Conservation (phyloP, 1,284 basidiomycete species). For the Cystobasidium sp. region DNA sequence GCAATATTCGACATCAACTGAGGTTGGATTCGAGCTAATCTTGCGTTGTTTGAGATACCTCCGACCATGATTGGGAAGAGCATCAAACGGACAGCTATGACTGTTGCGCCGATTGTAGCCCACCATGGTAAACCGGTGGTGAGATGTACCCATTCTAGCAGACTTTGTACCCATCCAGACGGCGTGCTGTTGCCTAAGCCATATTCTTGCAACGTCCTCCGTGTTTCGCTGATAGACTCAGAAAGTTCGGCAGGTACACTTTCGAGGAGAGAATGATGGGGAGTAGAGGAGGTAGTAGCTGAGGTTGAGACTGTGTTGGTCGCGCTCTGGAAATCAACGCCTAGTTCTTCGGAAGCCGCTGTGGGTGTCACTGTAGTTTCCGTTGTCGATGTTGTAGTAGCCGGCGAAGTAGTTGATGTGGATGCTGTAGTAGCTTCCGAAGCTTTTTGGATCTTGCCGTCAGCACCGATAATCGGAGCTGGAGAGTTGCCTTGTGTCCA, state of each 20-base stretch:
- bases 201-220: constrained; percentile 42
- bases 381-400: constrained; percentile 4
- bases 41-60: constrained; percentile 69
- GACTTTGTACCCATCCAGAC: constrained; percentile 40
- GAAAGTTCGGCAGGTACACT: constrained; percentile 33
- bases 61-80: constrained; percentile 74
- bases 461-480: constrained; percentile 36
- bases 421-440: constrained; percentile 5
- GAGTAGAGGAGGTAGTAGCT: background rate
- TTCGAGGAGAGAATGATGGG: constrained; percentile 11
- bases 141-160: constrained; percentile 39
- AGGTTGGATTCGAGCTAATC: constrained; percentile 69
- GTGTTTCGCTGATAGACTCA: constrained; percentile 28
- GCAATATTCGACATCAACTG: constrained; percentile 66
- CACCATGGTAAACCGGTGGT: constrained; percentile 45
- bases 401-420: background rate
- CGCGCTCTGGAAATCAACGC: constrained; percentile 23
- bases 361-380: constrained; percentile 21
- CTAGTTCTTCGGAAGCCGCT: constrained; percentile 19
- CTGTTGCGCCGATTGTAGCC: constrained; percentile 35
- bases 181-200: constrained; percentile 39
- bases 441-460: constrained; percentile 36
- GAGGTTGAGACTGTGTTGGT: background rate
- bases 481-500: constrained; percentile 37
- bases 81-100: constrained; percentile 31